Evolutionary conservation across 768 basidiomycete genomes (phyloP).

Genomic region (Pulveroboletus sp.): DNA sequence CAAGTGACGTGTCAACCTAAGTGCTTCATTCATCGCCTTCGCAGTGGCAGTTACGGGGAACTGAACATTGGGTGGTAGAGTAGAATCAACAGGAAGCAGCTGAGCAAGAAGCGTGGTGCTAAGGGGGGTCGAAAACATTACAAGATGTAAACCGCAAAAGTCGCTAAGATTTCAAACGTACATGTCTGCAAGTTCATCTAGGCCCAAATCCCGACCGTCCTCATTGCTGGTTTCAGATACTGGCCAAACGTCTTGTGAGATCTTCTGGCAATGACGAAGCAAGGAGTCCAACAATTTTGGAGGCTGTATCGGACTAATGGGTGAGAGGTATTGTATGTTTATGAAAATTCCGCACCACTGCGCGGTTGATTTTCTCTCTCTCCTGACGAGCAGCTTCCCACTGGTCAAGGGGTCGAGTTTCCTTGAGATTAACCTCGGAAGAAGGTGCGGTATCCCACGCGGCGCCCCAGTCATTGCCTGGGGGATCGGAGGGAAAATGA

Average conservation of each 20-base stretch:
- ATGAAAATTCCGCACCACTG: slow-evolving; percentile 49
- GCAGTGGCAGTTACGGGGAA: slow-evolving; percentile 54
- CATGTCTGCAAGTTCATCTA: slow-evolving; percentile 55
- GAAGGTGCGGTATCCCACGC: slow-evolving; percentile 34
- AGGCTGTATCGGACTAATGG: slow-evolving; percentile 43
- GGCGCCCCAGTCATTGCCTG: slow-evolving; percentile 34
- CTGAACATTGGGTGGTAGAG: slow-evolving; percentile 43
- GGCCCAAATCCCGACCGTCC: slow-evolving; percentile 36
- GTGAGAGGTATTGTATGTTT: slow-evolving; percentile 13
- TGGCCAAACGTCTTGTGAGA: slow-evolving; percentile 54
- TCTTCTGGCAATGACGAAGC: slow-evolving; percentile 47
- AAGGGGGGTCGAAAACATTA: background rate
- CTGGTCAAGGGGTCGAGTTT: slow-evolving; percentile 41
- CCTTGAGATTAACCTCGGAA: slow-evolving; percentile 21
- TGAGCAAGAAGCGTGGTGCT: slow-evolving; percentile 41
- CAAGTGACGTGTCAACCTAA: slow-evolving; percentile 61
- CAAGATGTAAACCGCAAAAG: background rate
- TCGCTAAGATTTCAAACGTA: slow-evolving; percentile 34
- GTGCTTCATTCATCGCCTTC: slow-evolving; percentile 54
- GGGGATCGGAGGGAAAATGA: background rate
- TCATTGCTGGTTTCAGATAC: slow-evolving; percentile 23
- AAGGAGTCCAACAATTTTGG: slow-evolving; percentile 61
- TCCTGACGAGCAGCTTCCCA: slow-evolving; percentile 61
- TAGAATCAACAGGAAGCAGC: slow-evolving; percentile 48
- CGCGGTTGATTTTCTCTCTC: slow-evolving; percentile 55